phyloP scores from a whole-genome alignment of 73 alveolate species.

The Blepharisma japonicum region DNA sequence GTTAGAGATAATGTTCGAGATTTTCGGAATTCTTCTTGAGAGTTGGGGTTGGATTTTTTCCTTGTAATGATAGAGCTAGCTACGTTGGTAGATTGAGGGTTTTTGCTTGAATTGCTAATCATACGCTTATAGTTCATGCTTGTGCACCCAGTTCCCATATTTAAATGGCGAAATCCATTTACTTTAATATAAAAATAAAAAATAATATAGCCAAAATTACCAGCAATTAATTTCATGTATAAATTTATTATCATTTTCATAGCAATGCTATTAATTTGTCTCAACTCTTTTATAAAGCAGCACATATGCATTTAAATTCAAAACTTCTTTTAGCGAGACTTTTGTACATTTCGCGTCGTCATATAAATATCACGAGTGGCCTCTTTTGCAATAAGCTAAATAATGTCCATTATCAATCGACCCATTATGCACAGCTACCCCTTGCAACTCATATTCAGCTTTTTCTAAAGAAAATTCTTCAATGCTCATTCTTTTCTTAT shows the following conservation, averaged over 20 bases:
- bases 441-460: not conserved
- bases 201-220: too few species aligned
- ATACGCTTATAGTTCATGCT: not conserved
- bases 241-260: too few species aligned
- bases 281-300: not conserved
- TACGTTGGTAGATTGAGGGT: not conserved
- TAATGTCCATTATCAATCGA: not conserved
- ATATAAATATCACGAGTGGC: not conserved
- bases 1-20: not conserved
- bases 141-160: slow-evolving; percentile 27
- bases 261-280: too few species aligned
- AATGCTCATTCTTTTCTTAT: not conserved
- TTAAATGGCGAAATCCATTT: not conserved
- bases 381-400: not conserved
- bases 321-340: not conserved
- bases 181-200: too few species aligned
- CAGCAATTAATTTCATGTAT: too few species aligned
- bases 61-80: not conserved
- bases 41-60: not conserved
- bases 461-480: too few species aligned
- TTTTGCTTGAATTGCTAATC: not conserved
- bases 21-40: not conserved
- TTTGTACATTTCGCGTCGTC: slow-evolving; percentile 28
- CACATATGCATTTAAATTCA: slow-evolving; percentile 3
- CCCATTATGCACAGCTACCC: not conserved